A percentile compares a stretch with the other conserved stretches of the same genome.
Conservation (phyloP, 2,329 filamentous ascomycete genomes). For the Colletotrichum lini region DNA sequence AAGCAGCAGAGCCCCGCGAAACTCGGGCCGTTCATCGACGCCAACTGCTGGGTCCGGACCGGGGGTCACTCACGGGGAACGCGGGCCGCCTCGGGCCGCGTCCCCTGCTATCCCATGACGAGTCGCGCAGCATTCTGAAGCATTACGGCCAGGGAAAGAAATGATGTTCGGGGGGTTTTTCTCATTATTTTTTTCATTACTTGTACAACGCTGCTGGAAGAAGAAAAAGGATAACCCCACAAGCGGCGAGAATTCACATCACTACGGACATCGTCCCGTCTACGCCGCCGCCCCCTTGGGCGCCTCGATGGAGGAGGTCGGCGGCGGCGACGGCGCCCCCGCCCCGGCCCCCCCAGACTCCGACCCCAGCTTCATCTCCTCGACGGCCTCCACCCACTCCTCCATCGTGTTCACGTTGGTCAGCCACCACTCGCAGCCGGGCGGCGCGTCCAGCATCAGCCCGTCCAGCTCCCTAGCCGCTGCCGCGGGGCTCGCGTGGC, state of each 20-base stretch:
- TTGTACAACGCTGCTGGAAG: background rate
- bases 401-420: constrained; percentile 33
- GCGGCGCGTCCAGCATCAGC: constrained; percentile 15
- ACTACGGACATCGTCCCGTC: background rate
- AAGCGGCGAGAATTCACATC: background rate
- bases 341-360: no score
- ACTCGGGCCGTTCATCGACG: background rate
- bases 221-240: background rate
- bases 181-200: background rate
- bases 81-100: background rate
- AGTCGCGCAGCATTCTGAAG: background rate
- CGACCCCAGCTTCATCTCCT: constrained; percentile 29
- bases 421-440: constrained; percentile 33
- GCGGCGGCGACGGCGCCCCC: no score
- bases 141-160: background rate
- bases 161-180: background rate
- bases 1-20: constrained; percentile 20
- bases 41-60: constrained; percentile 17
- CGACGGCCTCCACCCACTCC: constrained; percentile 27
- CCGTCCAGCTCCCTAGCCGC: constrained; percentile 27
- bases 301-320: background rate
- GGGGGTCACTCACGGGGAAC: background rate
- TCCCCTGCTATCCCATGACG: background rate
- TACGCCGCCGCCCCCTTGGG: background rate
- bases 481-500: constrained; percentile 37